Base-by-base conservation (phyloP, 2,329 filamentous ascomycete species). In the Phyllosticta capitalensis region DNA sequence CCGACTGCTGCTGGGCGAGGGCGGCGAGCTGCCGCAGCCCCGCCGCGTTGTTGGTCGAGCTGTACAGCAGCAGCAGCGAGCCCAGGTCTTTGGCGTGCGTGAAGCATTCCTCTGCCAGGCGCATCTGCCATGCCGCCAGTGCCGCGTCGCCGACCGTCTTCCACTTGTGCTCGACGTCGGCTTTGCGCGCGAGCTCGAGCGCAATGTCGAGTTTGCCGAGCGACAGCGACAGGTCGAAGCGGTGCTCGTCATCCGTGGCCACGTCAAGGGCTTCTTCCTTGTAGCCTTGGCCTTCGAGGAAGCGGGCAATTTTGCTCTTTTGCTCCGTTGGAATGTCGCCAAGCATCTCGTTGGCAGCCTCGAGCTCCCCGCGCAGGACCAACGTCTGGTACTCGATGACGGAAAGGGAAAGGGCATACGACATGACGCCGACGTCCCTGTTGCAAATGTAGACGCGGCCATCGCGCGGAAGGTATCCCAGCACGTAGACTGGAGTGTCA, bases 351-450 rank as follows among this genome's bases (percentile, higher is more conserved):
- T 88, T 86, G 0, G 94, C 94, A 14, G 90, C 84, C 64, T 97
- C 94, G 80, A 97, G 87, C 67, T 99, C 94, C 56, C 88, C 92
- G 60, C 94, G 88, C 19, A 99, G 84, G 14, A 99, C 92, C 51
- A 97, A 80, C 0, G 94, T 99, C 75, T 99, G 94, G 73, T 97
- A 99, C 73, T 97, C 92, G 24, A 99, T 85, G 38, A 99, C 92
- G 6, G 89, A 88, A 24, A 97, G 85, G 1, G 92, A 97, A 17
- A 99, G 84, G 10, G 86, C 84, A 70, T 95, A 97, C 0, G 92
- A 96, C 1, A 91, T 89, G 59, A 96, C 87, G 62, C 86, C 86
- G 67, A 99, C 88, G 74, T 99, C 94, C 76, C 97, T 97, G 78
- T 99, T 92, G 64, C 88, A 88, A 55, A 99, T 81, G 75, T 99